Conservation (phyloP, 2,329 filamentous ascomycete genomes). For the Xylaria sp. region DNA sequence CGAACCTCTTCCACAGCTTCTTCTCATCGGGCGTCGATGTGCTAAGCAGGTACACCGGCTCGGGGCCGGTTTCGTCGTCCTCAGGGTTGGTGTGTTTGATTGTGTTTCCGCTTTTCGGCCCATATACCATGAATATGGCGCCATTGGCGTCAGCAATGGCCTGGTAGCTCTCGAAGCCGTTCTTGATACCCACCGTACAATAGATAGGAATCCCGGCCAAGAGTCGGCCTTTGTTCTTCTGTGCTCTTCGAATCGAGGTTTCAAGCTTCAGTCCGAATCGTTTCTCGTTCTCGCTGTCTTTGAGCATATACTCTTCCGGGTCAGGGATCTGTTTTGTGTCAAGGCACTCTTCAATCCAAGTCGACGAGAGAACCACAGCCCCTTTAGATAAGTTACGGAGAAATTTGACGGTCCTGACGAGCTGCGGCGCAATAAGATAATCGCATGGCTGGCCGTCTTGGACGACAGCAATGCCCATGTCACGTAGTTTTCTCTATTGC, state of each 20-base stretch:
- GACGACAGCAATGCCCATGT: constrained; percentile 81
- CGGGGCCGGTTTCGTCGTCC: constrained; percentile 66
- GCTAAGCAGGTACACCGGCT: constrained; percentile 84
- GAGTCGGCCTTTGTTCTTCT: constrained; percentile 76
- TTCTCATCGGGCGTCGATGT: constrained; percentile 70
- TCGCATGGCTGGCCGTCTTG: constrained; percentile 78
- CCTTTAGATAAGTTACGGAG: constrained; percentile 84
- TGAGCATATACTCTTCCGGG: constrained; percentile 69
- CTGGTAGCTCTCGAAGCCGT: constrained; percentile 83
- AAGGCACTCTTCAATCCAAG: constrained; percentile 80
- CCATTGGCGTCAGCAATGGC: constrained; percentile 89
- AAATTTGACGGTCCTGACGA: constrained; percentile 93
- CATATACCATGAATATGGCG: constrained; percentile 79
- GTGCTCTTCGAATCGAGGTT: constrained; percentile 72
- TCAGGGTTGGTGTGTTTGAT: constrained; percentile 67
- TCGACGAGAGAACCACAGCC: constrained; percentile 75
- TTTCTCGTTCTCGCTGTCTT: constrained; percentile 75
- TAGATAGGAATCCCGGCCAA: constrained; percentile 80
- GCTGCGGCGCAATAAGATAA: constrained; percentile 83
- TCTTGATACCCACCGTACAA: constrained; percentile 79
- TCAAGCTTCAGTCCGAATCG: constrained; percentile 72
- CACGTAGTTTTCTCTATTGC: constrained; percentile 75
- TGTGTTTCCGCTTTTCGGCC: constrained; percentile 71
- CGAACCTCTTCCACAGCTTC: constrained; percentile 79
- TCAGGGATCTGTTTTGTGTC: constrained; percentile 69